phyloP scores from a whole-genome alignment of 306 rosid genomes.

The Carpinus fangiana region DNA sequence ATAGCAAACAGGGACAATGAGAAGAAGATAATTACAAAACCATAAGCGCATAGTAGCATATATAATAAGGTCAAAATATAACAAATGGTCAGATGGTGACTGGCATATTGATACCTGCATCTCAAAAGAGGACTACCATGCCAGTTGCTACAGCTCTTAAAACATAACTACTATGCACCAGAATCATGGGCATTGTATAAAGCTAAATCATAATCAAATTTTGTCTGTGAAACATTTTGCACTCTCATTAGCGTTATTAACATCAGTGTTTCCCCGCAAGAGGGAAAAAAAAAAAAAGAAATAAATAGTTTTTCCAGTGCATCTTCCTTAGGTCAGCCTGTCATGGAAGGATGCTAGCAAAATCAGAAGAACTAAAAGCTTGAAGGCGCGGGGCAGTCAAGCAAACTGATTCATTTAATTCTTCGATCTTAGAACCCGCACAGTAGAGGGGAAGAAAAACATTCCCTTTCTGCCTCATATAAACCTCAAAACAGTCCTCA shows the following conservation, averaged over 20 bases:
- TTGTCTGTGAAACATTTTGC: neutral
- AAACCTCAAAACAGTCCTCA: too few relatives aligned
- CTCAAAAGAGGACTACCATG: neutral
- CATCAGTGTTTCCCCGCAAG: neutral
- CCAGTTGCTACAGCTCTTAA: neutral
- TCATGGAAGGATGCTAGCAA: slow-evolving; percentile 8
- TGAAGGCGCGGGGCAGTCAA: neutral
- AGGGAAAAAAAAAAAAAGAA: neutral
- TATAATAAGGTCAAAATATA: neutral
- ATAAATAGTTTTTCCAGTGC: neutral
- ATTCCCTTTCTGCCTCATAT: neutral
- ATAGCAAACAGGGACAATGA: slow-evolving; percentile 26
- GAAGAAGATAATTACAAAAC: slow-evolving; percentile 15
- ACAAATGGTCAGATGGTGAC: neutral
- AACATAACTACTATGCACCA: neutral
- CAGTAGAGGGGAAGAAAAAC: neutral
- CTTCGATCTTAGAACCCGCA: neutral
- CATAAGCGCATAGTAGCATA: neutral
- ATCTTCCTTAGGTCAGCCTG: neutral
- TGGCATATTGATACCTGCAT: neutral
- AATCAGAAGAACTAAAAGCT: slow-evolving; percentile 10
- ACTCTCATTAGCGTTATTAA: neutral
- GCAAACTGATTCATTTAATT: neutral
- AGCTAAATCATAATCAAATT: neutral
- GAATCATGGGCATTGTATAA: neutral